Evolutionary conservation across 768 basidiomycete genomes (phyloP), one percentile per base, ranked within the genome.

Genomic region (Hericium rajendrae): DNA sequence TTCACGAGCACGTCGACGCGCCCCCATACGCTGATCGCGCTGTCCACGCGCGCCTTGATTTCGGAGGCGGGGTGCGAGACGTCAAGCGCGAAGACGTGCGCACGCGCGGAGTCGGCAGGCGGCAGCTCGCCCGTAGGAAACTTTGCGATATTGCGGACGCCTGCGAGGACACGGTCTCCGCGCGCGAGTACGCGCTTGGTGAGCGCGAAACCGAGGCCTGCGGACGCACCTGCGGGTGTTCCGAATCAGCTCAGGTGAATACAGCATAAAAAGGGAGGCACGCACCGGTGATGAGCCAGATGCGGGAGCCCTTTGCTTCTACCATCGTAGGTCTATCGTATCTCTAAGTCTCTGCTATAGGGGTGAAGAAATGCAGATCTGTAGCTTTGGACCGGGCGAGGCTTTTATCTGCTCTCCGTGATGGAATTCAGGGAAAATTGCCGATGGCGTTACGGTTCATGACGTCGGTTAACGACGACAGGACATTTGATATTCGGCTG

Each of bases 241-340:
- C 10, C 18, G 13, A 22, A 24, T 18, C 11, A 22, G 32, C 6
- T 10, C 2, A 32, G 6, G 32, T 32, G 32, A 10, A 51, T 26
- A 6, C n/a, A 40, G 6, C 24, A 26, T 26, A 4, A 38, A 13
- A 18, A 50, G n/a, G 28, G 6, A 5, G 16, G 38, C 4, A 46
- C 48, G 55, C 46, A 60, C 59, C 55, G 20, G 59, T 60, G 51
- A 60, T 38, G 26, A 60, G 39, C 55, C 59, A 60, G 13, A 60
- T 56, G 49, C 50, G 57, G 37, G 49, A 11, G 16, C 11, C 15
- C 43, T n/a, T 46, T 46, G 20, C n/a, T 46, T 46, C 43, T 18
- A 46, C 43, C 43, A 46, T 46, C 43, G n/a, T 46, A 46, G 16
- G 16, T n/a, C n/a, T 46, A 18, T 46, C 43, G 43, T 32, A 6